These are phyloP conservation scores for Talaromyces wortmannii DNA, from an alignment of 495 filamentous ascomycete species.

Conservation along the genomic window DNA sequence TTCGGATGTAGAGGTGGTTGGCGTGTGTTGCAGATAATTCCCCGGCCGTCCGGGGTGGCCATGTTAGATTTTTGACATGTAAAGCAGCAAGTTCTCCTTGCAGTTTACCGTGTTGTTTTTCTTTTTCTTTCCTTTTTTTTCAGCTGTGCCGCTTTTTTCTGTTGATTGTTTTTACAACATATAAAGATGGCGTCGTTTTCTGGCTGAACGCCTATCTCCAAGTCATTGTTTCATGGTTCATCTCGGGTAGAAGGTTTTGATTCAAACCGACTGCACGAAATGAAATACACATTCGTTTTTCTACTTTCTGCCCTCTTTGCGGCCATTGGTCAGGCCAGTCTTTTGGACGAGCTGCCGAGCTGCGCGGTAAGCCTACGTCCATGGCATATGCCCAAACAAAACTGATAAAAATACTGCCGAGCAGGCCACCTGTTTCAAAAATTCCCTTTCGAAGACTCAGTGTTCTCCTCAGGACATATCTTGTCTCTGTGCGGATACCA, in stretches of 20 bases:
- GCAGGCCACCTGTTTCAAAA: slow-evolving; percentile 3
- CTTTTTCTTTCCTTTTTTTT: not conserved
- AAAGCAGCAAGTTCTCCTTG: not conserved
- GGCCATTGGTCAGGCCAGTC: not conserved
- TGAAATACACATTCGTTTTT: not conserved
- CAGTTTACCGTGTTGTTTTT: not conserved
- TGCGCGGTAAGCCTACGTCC: not conserved
- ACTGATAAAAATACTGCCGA: not conserved
- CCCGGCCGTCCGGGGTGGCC: not conserved
- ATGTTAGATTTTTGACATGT: not conserved
- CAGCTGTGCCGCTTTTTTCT: too few relatives aligned
- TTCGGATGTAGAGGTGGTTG: not conserved
- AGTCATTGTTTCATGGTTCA: too few relatives aligned
- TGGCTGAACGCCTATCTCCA: too few relatives aligned
- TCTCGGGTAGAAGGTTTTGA: not conserved
- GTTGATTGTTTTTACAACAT: too few relatives aligned
- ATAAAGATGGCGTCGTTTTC: too few relatives aligned
- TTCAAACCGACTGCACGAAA: not conserved
- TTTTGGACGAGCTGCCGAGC: not conserved
- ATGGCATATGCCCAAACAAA: not conserved
- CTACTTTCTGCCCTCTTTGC: not conserved
- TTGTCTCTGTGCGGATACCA: slow-evolving; percentile 1
- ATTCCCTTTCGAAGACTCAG: not conserved
- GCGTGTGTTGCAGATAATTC: not conserved
- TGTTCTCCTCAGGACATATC: not conserved